phyloP scores from a whole-genome alignment of 257 asterid genomes.

The Nicotiana otophora region DNA sequence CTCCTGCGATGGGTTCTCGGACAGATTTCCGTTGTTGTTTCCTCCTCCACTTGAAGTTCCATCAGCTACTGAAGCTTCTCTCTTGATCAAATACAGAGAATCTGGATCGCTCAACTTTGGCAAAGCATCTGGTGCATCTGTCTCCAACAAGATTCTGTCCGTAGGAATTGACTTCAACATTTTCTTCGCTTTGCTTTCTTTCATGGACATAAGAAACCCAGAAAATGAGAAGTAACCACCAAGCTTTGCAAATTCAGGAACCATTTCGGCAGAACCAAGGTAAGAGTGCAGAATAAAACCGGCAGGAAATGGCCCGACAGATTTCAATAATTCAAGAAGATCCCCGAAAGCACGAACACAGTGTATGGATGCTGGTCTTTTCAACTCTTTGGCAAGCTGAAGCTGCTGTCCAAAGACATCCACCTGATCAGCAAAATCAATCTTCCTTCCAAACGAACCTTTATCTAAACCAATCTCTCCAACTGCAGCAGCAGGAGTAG shows the following conservation, averaged over 20 bases:
- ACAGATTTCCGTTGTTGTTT: background rate
- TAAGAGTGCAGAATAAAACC: slow-evolving; percentile 81
- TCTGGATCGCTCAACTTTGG: slow-evolving; percentile 33
- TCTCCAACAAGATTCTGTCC: slow-evolving; percentile 89
- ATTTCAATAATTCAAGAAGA: slow-evolving; percentile 67
- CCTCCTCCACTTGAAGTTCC: slow-evolving; percentile 14
- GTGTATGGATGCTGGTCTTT: slow-evolving; percentile 81
- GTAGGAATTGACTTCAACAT: slow-evolving; percentile 67
- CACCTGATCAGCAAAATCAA: slow-evolving; percentile 68
- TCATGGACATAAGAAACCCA: slow-evolving; percentile 85
- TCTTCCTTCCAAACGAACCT: slow-evolving; percentile 63
- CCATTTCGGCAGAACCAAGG: slow-evolving; percentile 97
- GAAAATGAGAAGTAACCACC: slow-evolving; percentile 96
- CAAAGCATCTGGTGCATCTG: slow-evolving; percentile 90
- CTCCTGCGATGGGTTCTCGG: background rate
- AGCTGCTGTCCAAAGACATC: slow-evolving; percentile 74
- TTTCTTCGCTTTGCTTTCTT: slow-evolving; percentile 84
- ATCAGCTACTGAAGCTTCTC: slow-evolving; percentile 16
- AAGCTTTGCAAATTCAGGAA: slow-evolving; percentile 60
- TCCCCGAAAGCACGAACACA: slow-evolving; percentile 94
- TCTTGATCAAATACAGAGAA: slow-evolving; percentile 32
- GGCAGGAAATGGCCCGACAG: slow-evolving; percentile 76
- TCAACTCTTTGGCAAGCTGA: slow-evolving; percentile 71
- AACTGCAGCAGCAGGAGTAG: slow-evolving; percentile 79
- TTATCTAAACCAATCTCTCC: slow-evolving; percentile 97